Evolutionary conservation across 345 rosid species (phyloP).

Genomic region (Excoecaria cochinchinensis): DNA sequence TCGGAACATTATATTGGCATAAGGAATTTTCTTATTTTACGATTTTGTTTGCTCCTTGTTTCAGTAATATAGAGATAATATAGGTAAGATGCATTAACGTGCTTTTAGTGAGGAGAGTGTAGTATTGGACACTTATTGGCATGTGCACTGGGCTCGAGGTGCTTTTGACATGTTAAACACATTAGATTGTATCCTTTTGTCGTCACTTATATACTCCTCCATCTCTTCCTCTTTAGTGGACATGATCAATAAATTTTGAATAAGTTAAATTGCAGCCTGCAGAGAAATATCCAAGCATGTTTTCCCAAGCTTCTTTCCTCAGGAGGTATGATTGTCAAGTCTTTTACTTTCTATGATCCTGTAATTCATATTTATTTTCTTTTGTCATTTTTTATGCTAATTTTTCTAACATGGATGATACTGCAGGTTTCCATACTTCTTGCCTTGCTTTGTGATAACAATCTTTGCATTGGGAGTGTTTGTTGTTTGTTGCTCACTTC

Average conservation of each 20-base stretch:
- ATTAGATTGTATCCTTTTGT: neutral
- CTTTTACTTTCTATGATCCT: neutral
- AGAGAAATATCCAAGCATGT: constrained; percentile 59
- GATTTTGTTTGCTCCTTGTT: neutral
- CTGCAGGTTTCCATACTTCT: constrained; percentile 75
- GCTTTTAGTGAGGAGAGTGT: neutral
- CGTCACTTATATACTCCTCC: neutral
- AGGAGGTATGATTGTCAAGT: constrained; percentile 46
- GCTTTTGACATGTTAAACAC: too few relatives aligned
- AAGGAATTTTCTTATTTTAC: neutral
- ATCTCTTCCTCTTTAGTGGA: neutral
- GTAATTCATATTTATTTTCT: neutral
- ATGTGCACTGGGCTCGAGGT: neutral
- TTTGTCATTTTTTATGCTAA: constrained; percentile 10
- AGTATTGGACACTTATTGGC: too few relatives aligned
- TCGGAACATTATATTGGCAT: neutral
- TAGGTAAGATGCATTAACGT: neutral
- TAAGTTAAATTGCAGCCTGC: constrained; percentile 51
- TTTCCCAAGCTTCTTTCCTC: constrained; percentile 50
- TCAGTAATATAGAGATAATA: neutral
- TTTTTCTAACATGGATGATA: constrained; percentile 10
- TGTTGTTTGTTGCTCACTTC: constrained; percentile 49
- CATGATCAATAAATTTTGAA: neutral
- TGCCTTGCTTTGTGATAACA: constrained; percentile 74
- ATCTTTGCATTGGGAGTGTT: constrained; percentile 47